Base-by-base conservation (phyloP, 1,139 yeast genomes). In the Taiozyma onychis region DNA sequence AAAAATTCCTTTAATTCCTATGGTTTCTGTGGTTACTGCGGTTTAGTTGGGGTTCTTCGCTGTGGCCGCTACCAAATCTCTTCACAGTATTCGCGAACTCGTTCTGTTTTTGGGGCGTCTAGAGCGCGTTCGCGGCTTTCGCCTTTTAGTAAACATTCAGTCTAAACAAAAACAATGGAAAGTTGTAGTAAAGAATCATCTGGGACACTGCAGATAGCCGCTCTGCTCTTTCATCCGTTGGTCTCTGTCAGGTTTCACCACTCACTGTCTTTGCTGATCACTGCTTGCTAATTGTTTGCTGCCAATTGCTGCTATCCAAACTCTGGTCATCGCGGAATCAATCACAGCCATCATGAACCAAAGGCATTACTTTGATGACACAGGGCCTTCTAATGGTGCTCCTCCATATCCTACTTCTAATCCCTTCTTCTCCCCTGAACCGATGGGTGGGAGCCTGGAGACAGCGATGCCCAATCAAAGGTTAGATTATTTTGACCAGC, bases 351-450 rank as follows among this genome's bases (percentile, higher is more conserved):
- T 14, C 37, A 34, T 30, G 48, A 37, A 26, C 41, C 41, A 39
- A 43, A 39, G 37, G 28, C 45, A 45, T 22, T 45, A 45, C 28
- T 45, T 39, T 26, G 39, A 32, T 37, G 30, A 18, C 8, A 43
- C 43, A 32, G 30, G 42, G 21, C 34, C 32, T 6, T 39, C 42
- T 37, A 34, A 41, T n/a, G 21, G 10, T 22, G 46, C 28, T 6
- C 44, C 44, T 13, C 52, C 52, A 16, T 48, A 43, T 32, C 52
- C 53, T 13, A n/a, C 46, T 2, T 32, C 44, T 13, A 49, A 24
- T 18, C 32, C 48, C 8, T 47, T 54, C 46, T 24, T n/a, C 16
- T 6, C 27, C 18, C 18, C 44, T 4, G 59, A 60, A 22, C 60
- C 62, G 2, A 44, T 49, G 26, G 60, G 56, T 26, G 56, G 14